Base-by-base conservation (phyloP, 169 alveolate species). In the Cryptosporidium meleagridis region DNA sequence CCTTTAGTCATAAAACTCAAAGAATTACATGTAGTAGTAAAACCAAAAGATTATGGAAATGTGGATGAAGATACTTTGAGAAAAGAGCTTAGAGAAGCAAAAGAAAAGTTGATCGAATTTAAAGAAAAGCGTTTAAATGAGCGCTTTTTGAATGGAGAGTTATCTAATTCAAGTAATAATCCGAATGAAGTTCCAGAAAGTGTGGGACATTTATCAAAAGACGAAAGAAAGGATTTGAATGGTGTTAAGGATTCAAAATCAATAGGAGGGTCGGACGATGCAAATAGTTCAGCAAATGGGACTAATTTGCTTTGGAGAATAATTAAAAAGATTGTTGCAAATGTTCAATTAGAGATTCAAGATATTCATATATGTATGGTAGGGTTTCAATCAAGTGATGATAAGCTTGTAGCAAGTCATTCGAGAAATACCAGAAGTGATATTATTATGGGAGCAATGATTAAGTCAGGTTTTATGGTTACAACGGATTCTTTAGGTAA, bases 1-100 rank as follows among this genome's bases (percentile, higher is more conserved):
- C 89, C 89, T n/a, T 26, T 80, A 7, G 89, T 80, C 0, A 80
- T 80, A 21, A 80, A 80, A 41, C 51, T 80, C 29, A 65, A 80
- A 44, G 75, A 53, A 44, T 59, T 80, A 41, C 89, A 80, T 62
- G 62, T 80, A 0, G 52, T 80, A 58, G 75, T 58, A 14, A 80
- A 26, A 51, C 89, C 89, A 80, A 80, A 80, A 29, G 89, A 80
- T 65, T 80, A 80, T 62, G 89, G 89, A 23, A 33, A 80, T 62
- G 59, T 80, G 4, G 89, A 80, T 48, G 89, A 80, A 33, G 80
- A 80, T 33, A 45, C 89, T 39, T 16, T 80, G 29, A 80, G 75
- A 41, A 80, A 62, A 12, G 89, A 80, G 44, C 67, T 80, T 3
- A 59, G 89, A 29, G 80, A 80, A 7, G 37, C 89, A 35, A 80